Evolutionary conservation across 805 yeast genomes (phyloP).

Genomic region (Candida peoriensis): DNA sequence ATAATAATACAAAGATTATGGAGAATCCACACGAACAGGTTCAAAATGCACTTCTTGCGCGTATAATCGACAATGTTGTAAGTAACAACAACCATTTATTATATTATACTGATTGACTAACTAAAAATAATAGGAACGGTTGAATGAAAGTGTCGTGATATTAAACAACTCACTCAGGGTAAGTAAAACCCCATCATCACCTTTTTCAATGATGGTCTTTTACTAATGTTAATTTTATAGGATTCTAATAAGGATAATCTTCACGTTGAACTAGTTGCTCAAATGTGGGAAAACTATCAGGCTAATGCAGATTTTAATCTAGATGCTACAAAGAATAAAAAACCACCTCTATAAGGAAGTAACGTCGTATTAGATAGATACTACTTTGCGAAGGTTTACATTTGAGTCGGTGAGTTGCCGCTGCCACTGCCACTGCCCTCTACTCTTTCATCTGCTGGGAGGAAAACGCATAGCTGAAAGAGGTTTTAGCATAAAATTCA

Average conservation of each 20-base stretch:
- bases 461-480: too few species aligned
- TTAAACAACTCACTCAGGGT: constrained; percentile 56
- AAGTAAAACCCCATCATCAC: too few species aligned
- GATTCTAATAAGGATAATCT: constrained; percentile 61
- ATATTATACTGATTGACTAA: neutral
- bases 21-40: constrained; percentile 84
- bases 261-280: constrained; percentile 65
- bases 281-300: constrained; percentile 75
- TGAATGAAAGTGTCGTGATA: constrained; percentile 65
- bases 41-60: constrained; percentile 67
- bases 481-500: too few species aligned
- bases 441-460: too few species aligned
- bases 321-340: constrained; percentile 57
- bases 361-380: neutral
- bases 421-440: too few species aligned
- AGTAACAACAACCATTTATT: constrained; percentile 25
- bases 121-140: constrained; percentile 44
- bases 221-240: constrained; percentile 10
- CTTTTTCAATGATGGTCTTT: too few species aligned
- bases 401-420: too few species aligned
- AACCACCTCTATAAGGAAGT: constrained; percentile 43
- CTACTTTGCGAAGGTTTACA: too few species aligned
- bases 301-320: constrained; percentile 67
- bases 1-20: constrained; percentile 33
- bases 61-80: constrained; percentile 75